A percentile compares a stretch with the other conserved stretches of the same genome.
Evolutionary conservation across 2,329 filamentous ascomycete species (phyloP).

Genomic region (Tolypocladium album): DNA sequence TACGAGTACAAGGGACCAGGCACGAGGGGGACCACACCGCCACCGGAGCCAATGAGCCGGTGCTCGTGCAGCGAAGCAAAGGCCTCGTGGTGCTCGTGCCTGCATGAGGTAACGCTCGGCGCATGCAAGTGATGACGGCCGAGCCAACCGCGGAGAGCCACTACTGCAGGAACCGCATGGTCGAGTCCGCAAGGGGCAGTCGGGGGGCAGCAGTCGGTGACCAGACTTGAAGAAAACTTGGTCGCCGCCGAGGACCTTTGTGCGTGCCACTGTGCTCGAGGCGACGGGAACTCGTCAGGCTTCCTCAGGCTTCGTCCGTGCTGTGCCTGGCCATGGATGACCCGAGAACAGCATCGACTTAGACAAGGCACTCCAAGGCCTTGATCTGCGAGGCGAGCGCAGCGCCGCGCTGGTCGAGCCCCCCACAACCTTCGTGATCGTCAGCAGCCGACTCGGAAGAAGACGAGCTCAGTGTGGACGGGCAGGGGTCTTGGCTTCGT

Average conservation of each 20-base stretch:
- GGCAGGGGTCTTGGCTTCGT: neutral
- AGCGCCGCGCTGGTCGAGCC: neutral
- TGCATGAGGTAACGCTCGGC: neutral
- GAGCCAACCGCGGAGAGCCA: neutral
- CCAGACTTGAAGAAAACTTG: neutral
- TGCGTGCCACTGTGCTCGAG: neutral
- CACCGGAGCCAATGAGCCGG: neutral
- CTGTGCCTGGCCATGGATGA: neutral
- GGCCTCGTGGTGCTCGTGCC: neutral
- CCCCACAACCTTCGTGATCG: neutral
- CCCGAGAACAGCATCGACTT: neutral
- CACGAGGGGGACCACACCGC: neutral
- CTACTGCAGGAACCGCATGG: slow-evolving; percentile 11
- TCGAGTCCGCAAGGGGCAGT: neutral
- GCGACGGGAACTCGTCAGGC: neutral
- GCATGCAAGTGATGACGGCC: neutral
- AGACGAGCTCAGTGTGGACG: neutral
- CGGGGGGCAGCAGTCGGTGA: neutral
- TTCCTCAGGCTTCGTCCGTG: neutral
- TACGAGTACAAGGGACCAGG: neutral
- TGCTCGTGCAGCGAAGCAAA: neutral
- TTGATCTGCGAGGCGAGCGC: neutral
- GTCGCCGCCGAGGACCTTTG: neutral
- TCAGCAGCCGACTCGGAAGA: neutral
- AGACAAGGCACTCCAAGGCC: neutral